phyloP scores from a whole-genome alignment of 805 yeast species.

The Candida sonorensis region DNA sequence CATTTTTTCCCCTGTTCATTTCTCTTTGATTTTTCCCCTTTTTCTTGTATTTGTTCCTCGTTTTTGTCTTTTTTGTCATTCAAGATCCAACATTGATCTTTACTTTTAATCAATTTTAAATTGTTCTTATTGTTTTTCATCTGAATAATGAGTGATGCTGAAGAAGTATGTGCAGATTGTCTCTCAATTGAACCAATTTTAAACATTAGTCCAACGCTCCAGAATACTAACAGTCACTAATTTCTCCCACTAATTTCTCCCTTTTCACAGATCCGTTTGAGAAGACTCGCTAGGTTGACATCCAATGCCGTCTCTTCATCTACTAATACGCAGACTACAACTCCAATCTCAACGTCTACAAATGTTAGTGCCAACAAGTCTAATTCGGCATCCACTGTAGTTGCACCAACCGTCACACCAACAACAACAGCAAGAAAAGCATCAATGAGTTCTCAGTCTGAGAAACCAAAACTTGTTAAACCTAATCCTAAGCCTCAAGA shows the following conservation, averaged over 20 bases:
- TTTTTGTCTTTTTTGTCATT: too few species aligned
- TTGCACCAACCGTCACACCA: too few species aligned
- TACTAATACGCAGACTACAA: background rate
- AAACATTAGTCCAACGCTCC: background rate
- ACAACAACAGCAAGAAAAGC: too few species aligned
- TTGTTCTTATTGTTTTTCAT: background rate
- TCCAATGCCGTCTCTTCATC: slow-evolving; percentile 8
- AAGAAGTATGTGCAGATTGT: background rate
- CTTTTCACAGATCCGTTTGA: slow-evolving; percentile 30
- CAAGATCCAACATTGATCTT: background rate
- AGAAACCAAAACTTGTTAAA: background rate
- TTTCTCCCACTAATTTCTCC: background rate
- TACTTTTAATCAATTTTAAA: background rate
- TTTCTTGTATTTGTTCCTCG: too few species aligned
- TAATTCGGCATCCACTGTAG: too few species aligned
- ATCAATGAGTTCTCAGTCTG: too few species aligned
- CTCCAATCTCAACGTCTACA: too few species aligned
- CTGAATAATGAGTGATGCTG: slow-evolving; percentile 1
- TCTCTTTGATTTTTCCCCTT: too few species aligned
- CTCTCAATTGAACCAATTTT: background rate
- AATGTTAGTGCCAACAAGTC: too few species aligned
- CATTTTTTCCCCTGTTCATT: too few species aligned
- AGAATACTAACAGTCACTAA: slow-evolving; percentile 2
- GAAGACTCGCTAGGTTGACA: slow-evolving; percentile 43
- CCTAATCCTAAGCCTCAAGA: too few species aligned